phyloP scores from a whole-genome alignment of 2,329 filamentous ascomycete species.

The Fusarium chlamydosporum region DNA sequence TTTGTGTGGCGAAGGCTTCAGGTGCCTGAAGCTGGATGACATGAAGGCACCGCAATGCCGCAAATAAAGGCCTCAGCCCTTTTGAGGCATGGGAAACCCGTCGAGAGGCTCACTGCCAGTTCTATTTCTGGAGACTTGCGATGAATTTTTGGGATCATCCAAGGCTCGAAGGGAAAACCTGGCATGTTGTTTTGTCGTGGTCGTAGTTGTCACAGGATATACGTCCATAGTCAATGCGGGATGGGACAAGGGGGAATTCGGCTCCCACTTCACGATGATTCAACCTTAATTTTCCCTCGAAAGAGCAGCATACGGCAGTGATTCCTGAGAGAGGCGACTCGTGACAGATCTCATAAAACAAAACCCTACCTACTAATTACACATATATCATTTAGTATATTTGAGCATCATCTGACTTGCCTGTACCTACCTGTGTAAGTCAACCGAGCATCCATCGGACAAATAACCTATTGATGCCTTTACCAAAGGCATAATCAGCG shows the following conservation, averaged over 20 bases:
- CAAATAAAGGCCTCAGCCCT: conserved; percentile 18
- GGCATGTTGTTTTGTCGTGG: conserved; percentile 15
- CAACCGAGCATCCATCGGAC: neutral
- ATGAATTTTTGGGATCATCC: conserved; percentile 18
- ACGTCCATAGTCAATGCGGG: conserved; percentile 5
- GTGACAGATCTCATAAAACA: neutral
- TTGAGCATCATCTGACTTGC: neutral
- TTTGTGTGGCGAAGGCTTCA: conserved; percentile 24
- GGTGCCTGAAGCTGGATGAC: conserved; percentile 17
- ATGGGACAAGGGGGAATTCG: neutral
- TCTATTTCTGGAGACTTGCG: conserved; percentile 38
- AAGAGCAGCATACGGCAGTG: neutral
- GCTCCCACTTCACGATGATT: neutral
- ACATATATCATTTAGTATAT: neutral
- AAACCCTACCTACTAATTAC: neutral
- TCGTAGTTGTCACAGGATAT: conserved; percentile 21
- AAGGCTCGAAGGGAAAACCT: conserved; percentile 19
- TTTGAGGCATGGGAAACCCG: conserved; percentile 32
- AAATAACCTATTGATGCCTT: neutral
- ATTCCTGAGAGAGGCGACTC: neutral
- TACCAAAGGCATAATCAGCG: neutral
- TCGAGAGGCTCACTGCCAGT: conserved; percentile 21
- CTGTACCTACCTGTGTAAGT: no score
- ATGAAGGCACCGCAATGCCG: conserved; percentile 13
- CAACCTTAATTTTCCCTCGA: conserved; percentile 8